Conservation (phyloP, 129 eudicot genomes). For the Escallonia rubra region DNA sequence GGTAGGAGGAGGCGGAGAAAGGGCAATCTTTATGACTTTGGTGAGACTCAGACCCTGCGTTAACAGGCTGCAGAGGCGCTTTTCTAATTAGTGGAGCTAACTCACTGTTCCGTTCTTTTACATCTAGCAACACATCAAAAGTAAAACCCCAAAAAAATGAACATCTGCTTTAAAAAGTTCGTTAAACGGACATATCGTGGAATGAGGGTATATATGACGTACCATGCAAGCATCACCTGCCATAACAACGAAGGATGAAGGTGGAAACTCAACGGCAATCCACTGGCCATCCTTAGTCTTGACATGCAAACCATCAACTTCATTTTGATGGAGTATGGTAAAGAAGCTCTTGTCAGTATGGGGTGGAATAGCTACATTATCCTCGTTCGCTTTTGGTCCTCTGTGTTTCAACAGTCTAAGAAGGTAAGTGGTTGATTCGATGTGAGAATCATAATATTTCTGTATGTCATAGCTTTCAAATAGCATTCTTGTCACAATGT, state of each 20-base stretch:
- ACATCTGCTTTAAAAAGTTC: too few species aligned
- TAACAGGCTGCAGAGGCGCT: too few species aligned
- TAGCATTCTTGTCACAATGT: slow-evolving; percentile 29
- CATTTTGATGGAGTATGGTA: slow-evolving; percentile 33
- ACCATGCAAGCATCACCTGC: slow-evolving; percentile 28
- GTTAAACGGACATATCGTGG: too few species aligned
- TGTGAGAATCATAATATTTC: slow-evolving; percentile 26
- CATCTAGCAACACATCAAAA: too few species aligned
- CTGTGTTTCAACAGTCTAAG: slow-evolving; percentile 25
- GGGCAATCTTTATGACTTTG: too few species aligned
- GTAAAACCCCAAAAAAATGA: too few species aligned
- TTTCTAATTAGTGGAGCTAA: too few species aligned
- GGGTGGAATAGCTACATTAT: slow-evolving; percentile 20
- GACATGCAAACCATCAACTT: slow-evolving; percentile 23
- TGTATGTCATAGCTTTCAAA: slow-evolving; percentile 22
- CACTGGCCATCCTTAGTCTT: slow-evolving; percentile 26
- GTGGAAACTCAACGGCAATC: slow-evolving; percentile 21
- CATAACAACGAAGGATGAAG: slow-evolving; percentile 34
- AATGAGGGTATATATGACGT: slow-evolving; percentile 3
- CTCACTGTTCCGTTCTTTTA: too few species aligned
- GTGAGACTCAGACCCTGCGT: too few species aligned
- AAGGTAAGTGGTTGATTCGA: slow-evolving; percentile 26
- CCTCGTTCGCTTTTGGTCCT: slow-evolving; percentile 12
- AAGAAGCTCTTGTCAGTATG: slow-evolving; percentile 35
- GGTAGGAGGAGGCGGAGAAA: too few species aligned